Base-by-base conservation (phyloP, 2,329 filamentous ascomycete species). In the Xylariaceae sp. region DNA sequence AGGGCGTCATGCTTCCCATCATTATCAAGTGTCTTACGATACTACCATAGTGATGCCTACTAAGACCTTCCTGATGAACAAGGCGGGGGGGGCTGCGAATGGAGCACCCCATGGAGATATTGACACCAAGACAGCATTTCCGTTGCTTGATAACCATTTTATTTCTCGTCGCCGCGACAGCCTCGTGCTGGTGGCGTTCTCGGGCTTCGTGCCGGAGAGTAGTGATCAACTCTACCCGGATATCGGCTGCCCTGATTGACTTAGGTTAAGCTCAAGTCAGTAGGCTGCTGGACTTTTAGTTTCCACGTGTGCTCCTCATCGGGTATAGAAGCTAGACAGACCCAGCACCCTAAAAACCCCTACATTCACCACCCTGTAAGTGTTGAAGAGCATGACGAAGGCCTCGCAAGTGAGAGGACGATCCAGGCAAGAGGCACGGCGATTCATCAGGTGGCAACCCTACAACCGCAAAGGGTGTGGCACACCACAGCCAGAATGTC, bases 381-480 rank as follows among this genome's bases (percentile, higher is more conserved):
- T n/a, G n/a, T n/a, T n/a, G n/a, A n/a, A n/a, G n/a, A n/a, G n/a
- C n/a, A n/a, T n/a, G n/a, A n/a, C n/a, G n/a, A n/a, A n/a, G n/a
- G n/a, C n/a, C n/a, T n/a, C n/a, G n/a, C n/a, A n/a, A n/a, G n/a
- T n/a, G n/a, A n/a, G n/a, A n/a, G n/a, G n/a, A n/a, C n/a, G 21
- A 8, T 20, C 46, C 50, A 51, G 30, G 15, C n/a, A 44, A 43
- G 51, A 47, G 50, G 49, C 36, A 37, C 51, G 42, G 51, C 37
- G 35, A 55, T 49, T 36, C 43, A 45, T 55, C 55, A 58, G 52
- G 52, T 58, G 52, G 55, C 52, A 11, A 55, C 35, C 44, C 21
- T 50, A 36, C 48, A 40, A 43, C n/a, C n/a, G n/a, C n/a, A n/a
- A n/a, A n/a, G n/a, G n/a, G n/a, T n/a, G n/a, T n/a, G n/a, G n/a